Evolutionary conservation across 75 land plant species (phyloP), one percentile per base, ranked within the genome.

Genomic region (Sequoiadendron giganteum): DNA sequence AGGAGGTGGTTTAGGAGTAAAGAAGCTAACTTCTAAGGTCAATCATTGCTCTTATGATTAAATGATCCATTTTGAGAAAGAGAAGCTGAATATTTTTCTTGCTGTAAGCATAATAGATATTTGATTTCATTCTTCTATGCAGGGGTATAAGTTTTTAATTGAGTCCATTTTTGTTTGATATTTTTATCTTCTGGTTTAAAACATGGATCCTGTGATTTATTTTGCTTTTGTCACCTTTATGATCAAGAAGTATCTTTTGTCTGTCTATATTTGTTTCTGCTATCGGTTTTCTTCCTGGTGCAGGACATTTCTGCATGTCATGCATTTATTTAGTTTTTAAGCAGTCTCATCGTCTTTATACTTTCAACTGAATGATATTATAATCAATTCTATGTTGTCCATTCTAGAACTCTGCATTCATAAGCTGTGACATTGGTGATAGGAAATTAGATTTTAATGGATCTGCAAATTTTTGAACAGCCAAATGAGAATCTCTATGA

Each of bases 1-100:
- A 16, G 91, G 93, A 47, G 90, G 93, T 52, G 83, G 92, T 55
- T 61, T 91, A 73, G 93, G 93, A 75, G 93, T 90, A 36, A 93
- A 86, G 88, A 93, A 91, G 77, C 86, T 93, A 25, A 89, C 93
- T 61, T 70, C 83, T 42, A 93, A 91, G 93, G 93, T 93, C 70
- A 36, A 77, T 40, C 36, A 61, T 65, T 39, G 58, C 76, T 32
- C 73, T 32, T 21, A 3, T 32, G 11, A 32, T 30, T 56, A 54
- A 85, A 85, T 81, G 48, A 79, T 42, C 28, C 48, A 34, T 42
- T 79, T 38, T 79, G 28, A 79, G 83, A 79, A 79, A 79, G 83
- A 42, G 42, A 79, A 42, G 45, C 47, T 25, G 25, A 42, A 40
- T 79, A 79, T 43, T 81, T 81, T 81, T 81, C n/a, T 25, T 25